A percentile compares a stretch with the other conserved stretches of the same genome.
Conservation (phyloP, 768 basidiomycete genomes). For the Epithele typhae region DNA sequence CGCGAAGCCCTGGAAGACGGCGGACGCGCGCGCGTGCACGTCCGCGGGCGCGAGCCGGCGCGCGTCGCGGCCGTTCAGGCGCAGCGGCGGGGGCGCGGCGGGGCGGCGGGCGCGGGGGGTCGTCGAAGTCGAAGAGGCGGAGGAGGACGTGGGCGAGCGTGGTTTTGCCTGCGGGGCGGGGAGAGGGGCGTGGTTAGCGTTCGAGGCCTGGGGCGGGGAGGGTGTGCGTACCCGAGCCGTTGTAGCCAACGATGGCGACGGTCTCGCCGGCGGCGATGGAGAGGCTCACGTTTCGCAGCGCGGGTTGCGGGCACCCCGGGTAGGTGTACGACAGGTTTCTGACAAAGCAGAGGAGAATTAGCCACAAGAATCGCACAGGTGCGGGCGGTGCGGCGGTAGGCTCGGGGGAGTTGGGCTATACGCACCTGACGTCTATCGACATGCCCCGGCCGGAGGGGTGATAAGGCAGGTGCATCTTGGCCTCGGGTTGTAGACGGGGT, state of each 20-base stretch:
- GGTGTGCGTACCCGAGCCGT: constrained; percentile 64
- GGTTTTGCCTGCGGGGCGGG: constrained; percentile 62
- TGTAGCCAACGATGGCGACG: constrained; percentile 82
- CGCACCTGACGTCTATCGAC: constrained; percentile 66
- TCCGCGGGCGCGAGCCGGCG: constrained; percentile 62
- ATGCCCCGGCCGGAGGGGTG: constrained; percentile 50
- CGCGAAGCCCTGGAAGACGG: constrained; percentile 84
- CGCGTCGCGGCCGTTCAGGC: constrained; percentile 68
- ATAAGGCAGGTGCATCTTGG: constrained; percentile 49
- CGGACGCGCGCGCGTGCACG: constrained; percentile 71
- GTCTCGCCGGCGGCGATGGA: constrained; percentile 70
- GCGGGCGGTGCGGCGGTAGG: neutral
- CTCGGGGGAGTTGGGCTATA: too few species aligned
- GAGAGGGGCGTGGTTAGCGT: neutral
- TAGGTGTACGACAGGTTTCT: constrained; percentile 73
- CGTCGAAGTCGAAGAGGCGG: constrained; percentile 72
- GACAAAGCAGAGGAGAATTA: constrained; percentile 17
- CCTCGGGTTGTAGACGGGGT: constrained; percentile 60
- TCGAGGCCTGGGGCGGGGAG: neutral
- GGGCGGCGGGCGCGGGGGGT: constrained; percentile 48
- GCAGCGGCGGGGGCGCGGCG: too few species aligned
- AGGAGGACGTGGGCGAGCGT: constrained; percentile 81
- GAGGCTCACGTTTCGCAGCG: constrained; percentile 67
- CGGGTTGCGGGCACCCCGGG: constrained; percentile 66
- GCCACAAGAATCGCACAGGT: neutral